Conservation (phyloP, 345 rosid species). For the Sapria himalayana region DNA sequence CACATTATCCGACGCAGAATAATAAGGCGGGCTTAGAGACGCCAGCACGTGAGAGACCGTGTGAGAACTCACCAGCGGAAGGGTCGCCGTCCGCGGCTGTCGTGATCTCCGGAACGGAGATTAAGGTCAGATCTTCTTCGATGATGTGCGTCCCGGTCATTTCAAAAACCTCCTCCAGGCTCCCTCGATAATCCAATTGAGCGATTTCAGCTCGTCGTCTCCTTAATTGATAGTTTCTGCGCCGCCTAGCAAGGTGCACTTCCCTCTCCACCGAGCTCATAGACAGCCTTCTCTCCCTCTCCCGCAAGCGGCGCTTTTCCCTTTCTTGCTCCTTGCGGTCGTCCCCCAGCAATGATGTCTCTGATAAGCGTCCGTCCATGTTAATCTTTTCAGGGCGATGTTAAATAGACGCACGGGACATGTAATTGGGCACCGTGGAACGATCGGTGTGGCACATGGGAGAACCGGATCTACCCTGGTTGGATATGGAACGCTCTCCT, state of each 20-base stretch:
- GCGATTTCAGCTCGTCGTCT: slow-evolving; percentile 41
- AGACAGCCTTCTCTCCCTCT: slow-evolving; percentile 69
- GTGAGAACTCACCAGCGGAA: too few relatives aligned
- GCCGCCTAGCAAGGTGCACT: slow-evolving; percentile 74
- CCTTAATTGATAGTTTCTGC: slow-evolving; percentile 60
- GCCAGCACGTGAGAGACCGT: slow-evolving; percentile 9
- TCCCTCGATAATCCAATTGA: slow-evolving; percentile 18
- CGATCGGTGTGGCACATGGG: slow-evolving; percentile 1
- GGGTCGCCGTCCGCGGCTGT: too few relatives aligned
- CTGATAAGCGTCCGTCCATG: slow-evolving; percentile 17
- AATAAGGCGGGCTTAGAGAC: slow-evolving; percentile 22
- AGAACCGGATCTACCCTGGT: not conserved
- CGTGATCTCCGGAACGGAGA: slow-evolving; percentile 16
- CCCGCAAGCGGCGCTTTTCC: slow-evolving; percentile 60
- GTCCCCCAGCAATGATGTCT: slow-evolving; percentile 20
- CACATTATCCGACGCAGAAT: too few relatives aligned
- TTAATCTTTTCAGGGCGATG: not conserved
- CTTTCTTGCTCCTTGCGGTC: slow-evolving; percentile 57
- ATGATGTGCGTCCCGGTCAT: slow-evolving; percentile 9
- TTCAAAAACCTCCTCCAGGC: slow-evolving; percentile 4
- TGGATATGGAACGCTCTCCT: not conserved
- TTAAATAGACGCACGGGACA: too few relatives aligned
- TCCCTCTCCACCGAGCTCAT: slow-evolving; percentile 84
- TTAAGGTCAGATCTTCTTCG: slow-evolving; percentile 7
- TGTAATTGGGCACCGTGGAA: too few relatives aligned